A percentile compares a stretch with the other conserved stretches of the same genome.
These are phyloP conservation scores for Coemansia sp. DNA, from an alignment of 192 early-diverging fungal genomes.

Conservation along the genomic window DNA sequence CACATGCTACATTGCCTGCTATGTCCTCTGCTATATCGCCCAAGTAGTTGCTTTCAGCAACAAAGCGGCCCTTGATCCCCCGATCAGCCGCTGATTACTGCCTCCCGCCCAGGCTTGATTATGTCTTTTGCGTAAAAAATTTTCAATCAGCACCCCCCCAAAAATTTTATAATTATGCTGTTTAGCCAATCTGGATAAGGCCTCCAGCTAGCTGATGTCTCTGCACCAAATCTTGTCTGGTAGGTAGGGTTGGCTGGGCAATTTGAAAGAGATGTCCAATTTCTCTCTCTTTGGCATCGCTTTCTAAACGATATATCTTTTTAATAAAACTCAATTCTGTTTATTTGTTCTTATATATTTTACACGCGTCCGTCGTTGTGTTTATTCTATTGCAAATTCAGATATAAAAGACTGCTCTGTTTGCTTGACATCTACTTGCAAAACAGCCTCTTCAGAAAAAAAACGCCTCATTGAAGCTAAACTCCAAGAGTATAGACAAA, in stretches of 20 bases:
- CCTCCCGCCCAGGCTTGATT: neutral
- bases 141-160: no score
- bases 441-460: neutral
- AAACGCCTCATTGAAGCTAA: neutral
- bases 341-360: neutral
- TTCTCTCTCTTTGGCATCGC: neutral
- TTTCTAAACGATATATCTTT: neutral
- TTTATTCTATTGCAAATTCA: neutral
- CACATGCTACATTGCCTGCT: neutral
- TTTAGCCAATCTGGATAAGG: neutral
- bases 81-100: neutral
- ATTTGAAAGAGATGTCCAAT: neutral
- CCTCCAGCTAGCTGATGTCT: slow-evolving; percentile 1
- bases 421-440: neutral
- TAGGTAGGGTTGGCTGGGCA: neutral
- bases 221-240: neutral
- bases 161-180: neutral
- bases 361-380: neutral
- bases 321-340: neutral
- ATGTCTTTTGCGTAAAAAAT: neutral
- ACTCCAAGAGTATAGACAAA: neutral
- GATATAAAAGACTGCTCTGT: neutral
- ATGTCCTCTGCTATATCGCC: neutral
- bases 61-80: neutral
- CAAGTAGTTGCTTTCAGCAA: no score